Percentiles rank a stretch among this genome's conserved stretches.
Evolutionary conservation across 208 protist genomes (phyloP).

Genomic region (Leishmania tropica): DNA sequence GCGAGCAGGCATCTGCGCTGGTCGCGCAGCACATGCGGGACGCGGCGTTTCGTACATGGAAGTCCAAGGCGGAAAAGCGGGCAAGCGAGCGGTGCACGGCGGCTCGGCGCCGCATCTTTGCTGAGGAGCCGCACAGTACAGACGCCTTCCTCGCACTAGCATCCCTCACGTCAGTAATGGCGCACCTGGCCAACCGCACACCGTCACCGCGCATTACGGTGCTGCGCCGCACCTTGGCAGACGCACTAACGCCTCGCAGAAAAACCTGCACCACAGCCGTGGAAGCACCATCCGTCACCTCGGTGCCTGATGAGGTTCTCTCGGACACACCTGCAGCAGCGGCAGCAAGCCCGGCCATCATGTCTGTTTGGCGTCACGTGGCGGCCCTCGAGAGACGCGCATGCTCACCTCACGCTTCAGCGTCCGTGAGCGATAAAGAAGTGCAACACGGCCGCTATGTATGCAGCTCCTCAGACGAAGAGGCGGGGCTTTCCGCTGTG

Average conservation of each 20-base stretch:
- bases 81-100: constrained; percentile 17
- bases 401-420: background rate
- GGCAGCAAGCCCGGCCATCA: background rate
- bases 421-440: background rate
- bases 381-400: background rate
- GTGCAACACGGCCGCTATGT: background rate
- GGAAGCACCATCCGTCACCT: background rate
- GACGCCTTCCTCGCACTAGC: constrained; percentile 6
- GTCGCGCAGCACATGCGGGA: background rate
- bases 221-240: constrained; percentile 3
- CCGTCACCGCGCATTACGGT: background rate
- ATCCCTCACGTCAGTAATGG: background rate
- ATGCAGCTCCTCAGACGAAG: constrained; percentile 4
- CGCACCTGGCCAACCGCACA: background rate
- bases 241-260: constrained; percentile 4
- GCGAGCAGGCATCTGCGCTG: background rate
- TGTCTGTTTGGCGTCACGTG: constrained; percentile 4
- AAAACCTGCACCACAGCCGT: background rate
- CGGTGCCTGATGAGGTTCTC: background rate
- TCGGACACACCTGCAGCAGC: background rate
- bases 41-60: constrained; percentile 30
- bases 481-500: constrained; percentile 3
- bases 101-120: constrained; percentile 25
- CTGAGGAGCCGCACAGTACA: constrained; percentile 2
- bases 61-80: constrained; percentile 26